phyloP scores from a whole-genome alignment of 306 rosid species.

The Inga leiocalycina region DNA sequence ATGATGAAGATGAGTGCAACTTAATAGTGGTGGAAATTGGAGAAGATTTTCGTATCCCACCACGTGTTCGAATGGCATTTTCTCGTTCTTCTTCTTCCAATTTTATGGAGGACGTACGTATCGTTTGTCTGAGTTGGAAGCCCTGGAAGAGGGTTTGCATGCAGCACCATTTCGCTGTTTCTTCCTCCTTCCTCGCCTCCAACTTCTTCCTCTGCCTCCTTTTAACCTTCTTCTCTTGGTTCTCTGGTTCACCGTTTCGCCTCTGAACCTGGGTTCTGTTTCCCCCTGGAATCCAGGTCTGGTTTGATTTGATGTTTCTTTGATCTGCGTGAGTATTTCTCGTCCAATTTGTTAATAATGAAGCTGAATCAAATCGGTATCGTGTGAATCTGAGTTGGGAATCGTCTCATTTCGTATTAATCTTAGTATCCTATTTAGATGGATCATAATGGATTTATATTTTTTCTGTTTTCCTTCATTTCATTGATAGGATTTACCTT shows the following conservation, averaged over 20 bases:
- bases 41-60: background rate
- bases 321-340: background rate
- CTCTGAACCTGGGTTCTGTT: background rate
- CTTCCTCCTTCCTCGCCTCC: slow-evolving; percentile 36
- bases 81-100: background rate
- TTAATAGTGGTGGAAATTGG: background rate
- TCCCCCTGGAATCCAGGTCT: background rate
- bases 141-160: slow-evolving; percentile 24
- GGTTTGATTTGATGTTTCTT: background rate
- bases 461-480: background rate
- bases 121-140: slow-evolving; percentile 26
- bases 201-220: background rate
- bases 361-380: background rate
- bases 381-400: background rate
- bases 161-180: slow-evolving; percentile 14
- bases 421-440: background rate
- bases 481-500: background rate
- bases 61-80: slow-evolving; percentile 32
- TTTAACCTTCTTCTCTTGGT: background rate
- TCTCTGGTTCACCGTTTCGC: background rate
- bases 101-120: background rate
- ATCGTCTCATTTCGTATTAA: background rate
- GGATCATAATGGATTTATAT: too few relatives aligned
- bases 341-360: background rate
- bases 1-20: background rate